Conservation (phyloP, 164 flowering plant species). For the Saururus chinensis region DNA sequence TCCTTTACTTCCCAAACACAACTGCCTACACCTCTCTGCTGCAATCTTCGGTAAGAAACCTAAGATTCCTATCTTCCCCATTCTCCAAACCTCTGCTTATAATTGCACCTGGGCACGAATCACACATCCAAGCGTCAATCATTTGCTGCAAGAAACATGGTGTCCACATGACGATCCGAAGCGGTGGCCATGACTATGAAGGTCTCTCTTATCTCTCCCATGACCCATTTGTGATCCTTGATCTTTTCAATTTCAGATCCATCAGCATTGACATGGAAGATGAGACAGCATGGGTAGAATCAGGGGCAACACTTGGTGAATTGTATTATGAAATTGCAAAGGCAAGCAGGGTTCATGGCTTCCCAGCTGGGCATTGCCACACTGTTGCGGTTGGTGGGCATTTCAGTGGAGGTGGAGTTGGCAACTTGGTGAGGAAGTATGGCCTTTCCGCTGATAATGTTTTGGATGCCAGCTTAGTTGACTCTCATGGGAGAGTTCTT, state of each 20-base stretch:
- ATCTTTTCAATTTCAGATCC: constrained; percentile 12
- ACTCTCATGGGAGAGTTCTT: constrained; percentile 15
- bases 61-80: constrained; percentile 6
- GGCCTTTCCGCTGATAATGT: constrained; percentile 7
- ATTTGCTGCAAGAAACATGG: constrained; percentile 10
- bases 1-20: background rate
- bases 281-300: constrained; percentile 17
- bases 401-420: constrained; percentile 5
- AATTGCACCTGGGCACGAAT: constrained; percentile 12
- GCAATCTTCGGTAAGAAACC: constrained; percentile 8
- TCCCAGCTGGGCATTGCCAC: constrained; percentile 11
- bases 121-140: constrained; percentile 16
- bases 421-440: constrained; percentile 4
- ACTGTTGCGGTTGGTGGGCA: constrained; percentile 5
- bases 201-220: constrained; percentile 17
- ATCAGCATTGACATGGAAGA: constrained; percentile 10
- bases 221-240: constrained; percentile 16
- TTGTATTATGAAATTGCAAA: constrained; percentile 18
- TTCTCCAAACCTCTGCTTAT: constrained; percentile 11
- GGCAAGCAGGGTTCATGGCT: constrained; percentile 11
- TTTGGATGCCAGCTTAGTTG: constrained; percentile 16
- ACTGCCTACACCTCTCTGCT: constrained; percentile 7
- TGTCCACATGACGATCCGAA: constrained; percentile 11
- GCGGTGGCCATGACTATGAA: constrained; percentile 32
- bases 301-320: constrained; percentile 28